These are phyloP conservation scores for Davidsoniella virescens DNA, from an alignment of 2,329 filamentous ascomycete species.

Conservation along the genomic window DNA sequence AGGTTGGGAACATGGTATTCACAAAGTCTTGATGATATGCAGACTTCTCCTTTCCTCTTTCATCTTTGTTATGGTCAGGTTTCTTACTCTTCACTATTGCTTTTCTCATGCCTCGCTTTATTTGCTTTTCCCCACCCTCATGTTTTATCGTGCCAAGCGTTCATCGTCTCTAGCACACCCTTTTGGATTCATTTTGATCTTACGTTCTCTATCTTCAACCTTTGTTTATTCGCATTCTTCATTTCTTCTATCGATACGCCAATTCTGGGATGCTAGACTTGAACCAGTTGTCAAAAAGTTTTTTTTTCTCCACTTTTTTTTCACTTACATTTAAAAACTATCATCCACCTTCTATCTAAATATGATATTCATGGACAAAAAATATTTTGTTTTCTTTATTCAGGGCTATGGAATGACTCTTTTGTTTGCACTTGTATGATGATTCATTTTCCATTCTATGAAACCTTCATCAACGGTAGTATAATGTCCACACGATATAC, in stretches of 20 bases:
- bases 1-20: too few species aligned
- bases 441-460: too few species aligned
- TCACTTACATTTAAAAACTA: background rate
- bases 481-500: too few species aligned
- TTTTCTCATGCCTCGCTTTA: background rate
- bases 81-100: background rate
- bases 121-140: background rate
- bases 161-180: too few species aligned
- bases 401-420: too few species aligned
- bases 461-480: too few species aligned
- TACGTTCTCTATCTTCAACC: background rate
- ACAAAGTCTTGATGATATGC: too few species aligned
- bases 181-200: background rate
- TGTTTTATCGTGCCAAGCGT: too few species aligned
- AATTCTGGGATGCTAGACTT: conserved; percentile 8
- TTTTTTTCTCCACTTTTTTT: conserved; percentile 4
- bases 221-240: background rate
- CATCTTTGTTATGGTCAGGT: conserved; percentile 1
- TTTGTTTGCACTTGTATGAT: too few species aligned
- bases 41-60: conserved; percentile 1
- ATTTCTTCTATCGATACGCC: conserved; percentile 4
- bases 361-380: too few species aligned
- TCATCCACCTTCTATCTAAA: background rate
- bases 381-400: too few species aligned
- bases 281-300: conserved; percentile 12